Base-by-base conservation (phyloP, 75 land plant genomes). In the Larix kaempferi region DNA sequence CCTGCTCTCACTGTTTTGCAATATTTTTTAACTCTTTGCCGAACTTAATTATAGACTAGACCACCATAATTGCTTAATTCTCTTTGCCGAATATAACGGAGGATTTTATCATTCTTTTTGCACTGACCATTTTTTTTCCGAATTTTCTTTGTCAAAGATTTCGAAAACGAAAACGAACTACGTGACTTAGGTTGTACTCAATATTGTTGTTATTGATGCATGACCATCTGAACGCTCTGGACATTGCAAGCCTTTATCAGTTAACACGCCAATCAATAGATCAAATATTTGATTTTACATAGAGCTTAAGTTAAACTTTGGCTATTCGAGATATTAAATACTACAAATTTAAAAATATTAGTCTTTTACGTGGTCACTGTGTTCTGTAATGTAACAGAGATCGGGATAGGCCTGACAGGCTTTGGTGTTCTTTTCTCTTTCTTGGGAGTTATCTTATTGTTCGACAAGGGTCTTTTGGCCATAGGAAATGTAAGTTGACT, bases 381-480 rank as follows among this genome's bases (percentile, higher is more conserved):
- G 41, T 21, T 39, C 19, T 67, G 44, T 41, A 21, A 57, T 74
- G 80, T 17, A 59, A 76, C 90, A 95, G 98, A 95, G 80, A 95
- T 95, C 71, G 98, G 98, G 37, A 82, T 95, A 37, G 98, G 98
- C 25, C 83, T 95, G 67, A 95, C 93, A 16, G 98, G 93, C 29
- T 95, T 95, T 81, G 98, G 98, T 21, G 81, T 95, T 35, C 83
- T 95, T 26, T 95, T 95, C 87, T 84, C 93, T 26, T 86, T 95
- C 58, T 84, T 95, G 79, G 98, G 98, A 37, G 75, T 93, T 22
- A 79, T 95, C 59, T 87, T 95, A 77, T 93, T 95, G 85, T 95
- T 95, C 79, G 98, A 95, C 85, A 95, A 93, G 76, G 98, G 95
- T 22, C 86, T 95, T 37, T 81, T 95, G 63, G 96, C 95, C 58